These are phyloP conservation scores for Suillus weaverae DNA, from an alignment of 768 basidiomycete species.

Conservation along the genomic window DNA sequence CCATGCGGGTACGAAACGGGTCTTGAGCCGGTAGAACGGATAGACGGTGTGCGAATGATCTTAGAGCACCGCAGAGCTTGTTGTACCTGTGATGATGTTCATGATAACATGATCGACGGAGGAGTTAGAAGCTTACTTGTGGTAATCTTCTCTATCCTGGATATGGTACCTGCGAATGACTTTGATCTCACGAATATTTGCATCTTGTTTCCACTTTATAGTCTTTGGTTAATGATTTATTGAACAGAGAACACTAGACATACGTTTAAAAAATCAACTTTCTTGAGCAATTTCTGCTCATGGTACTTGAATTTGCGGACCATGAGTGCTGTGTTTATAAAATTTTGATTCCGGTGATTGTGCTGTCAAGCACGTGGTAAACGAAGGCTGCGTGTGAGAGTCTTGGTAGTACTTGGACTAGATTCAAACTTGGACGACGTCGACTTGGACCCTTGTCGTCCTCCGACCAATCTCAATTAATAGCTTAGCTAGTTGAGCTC, in stretches of 20 bases:
- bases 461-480: neutral
- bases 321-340: constrained; percentile 39
- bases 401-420: constrained; percentile 5
- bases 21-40: constrained; percentile 88
- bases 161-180: constrained; percentile 96
- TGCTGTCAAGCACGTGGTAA: constrained; percentile 28
- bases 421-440: constrained; percentile 14
- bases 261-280: constrained; percentile 96
- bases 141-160: constrained; percentile 91
- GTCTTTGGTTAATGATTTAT: neutral
- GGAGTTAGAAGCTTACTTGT: constrained; percentile 55
- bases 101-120: neutral
- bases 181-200: constrained; percentile 84
- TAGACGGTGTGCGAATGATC: constrained; percentile 83
- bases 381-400: constrained; percentile 25
- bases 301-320: constrained; percentile 96
- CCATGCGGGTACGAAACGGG: constrained; percentile 82
- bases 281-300: constrained; percentile 91
- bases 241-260: constrained; percentile 24
- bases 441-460: constrained; percentile 7
- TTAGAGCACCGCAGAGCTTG: constrained; percentile 86
- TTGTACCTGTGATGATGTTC: constrained; percentile 66
- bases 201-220: constrained; percentile 93
- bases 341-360: constrained; percentile 5
- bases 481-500: neutral